phyloP scores from a whole-genome alignment of 352 stramenopile genomes.

The Pythium myriotylum region DNA sequence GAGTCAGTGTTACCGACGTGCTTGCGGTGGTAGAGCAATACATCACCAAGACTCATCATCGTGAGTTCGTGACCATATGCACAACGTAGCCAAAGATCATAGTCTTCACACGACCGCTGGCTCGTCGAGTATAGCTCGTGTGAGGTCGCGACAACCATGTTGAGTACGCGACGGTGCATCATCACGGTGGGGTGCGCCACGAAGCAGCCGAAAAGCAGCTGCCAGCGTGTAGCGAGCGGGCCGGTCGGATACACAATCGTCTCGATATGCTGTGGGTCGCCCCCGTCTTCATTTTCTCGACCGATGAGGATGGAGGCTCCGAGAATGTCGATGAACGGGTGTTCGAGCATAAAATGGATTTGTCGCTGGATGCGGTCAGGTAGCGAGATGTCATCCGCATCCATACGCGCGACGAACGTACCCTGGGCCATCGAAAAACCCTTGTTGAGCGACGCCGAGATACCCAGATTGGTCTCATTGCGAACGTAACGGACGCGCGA shows the following conservation, averaged over 20 bases:
- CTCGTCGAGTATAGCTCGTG: slow-evolving; percentile 47
- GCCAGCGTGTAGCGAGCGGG: slow-evolving; percentile 62
- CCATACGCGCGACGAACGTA: slow-evolving; percentile 80
- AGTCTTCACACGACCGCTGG: slow-evolving; percentile 64
- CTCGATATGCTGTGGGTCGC: slow-evolving; percentile 19
- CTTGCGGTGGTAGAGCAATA: slow-evolving; percentile 56
- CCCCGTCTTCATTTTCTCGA: slow-evolving; percentile 15
- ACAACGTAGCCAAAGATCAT: slow-evolving; percentile 81
- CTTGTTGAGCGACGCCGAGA: slow-evolving; percentile 74
- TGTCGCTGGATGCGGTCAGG: slow-evolving; percentile 61
- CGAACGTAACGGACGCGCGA: slow-evolving; percentile 44
- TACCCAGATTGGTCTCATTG: slow-evolving; percentile 47
- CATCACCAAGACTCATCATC: slow-evolving; percentile 56
- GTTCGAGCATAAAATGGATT: slow-evolving; percentile 39
- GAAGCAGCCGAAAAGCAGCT: slow-evolving; percentile 79
- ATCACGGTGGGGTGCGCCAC: slow-evolving; percentile 81
- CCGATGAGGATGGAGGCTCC: slow-evolving; percentile 42
- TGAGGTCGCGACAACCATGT: slow-evolving; percentile 29
- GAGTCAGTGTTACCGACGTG: slow-evolving; percentile 30
- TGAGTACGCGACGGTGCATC: slow-evolving; percentile 55
- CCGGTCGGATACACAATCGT: slow-evolving; percentile 52
- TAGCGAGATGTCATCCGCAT: slow-evolving; percentile 79
- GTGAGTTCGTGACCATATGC: slow-evolving; percentile 37
- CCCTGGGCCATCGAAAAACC: slow-evolving; percentile 53
- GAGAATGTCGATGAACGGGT: slow-evolving; percentile 44